phyloP scores from a whole-genome alignment of 768 basidiomycete genomes.

The Hypholoma fasciculare region DNA sequence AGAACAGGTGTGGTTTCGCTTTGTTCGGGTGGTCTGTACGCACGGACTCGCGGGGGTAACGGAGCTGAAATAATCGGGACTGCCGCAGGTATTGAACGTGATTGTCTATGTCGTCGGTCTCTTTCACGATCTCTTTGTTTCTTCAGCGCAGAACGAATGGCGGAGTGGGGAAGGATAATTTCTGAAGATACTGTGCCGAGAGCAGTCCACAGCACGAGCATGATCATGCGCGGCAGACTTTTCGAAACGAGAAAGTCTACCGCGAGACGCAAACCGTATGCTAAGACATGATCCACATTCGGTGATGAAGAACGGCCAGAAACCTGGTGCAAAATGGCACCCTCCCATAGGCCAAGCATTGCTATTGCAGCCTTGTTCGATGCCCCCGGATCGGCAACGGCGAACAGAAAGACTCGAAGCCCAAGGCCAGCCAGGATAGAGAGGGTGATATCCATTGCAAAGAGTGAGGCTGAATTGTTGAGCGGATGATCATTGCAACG shows the following conservation, averaged over 20 bases:
- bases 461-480: slow-evolving; percentile 11
- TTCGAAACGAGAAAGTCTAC: slow-evolving; percentile 42
- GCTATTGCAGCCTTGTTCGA: slow-evolving; percentile 29
- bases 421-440: slow-evolving; percentile 42
- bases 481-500: slow-evolving; percentile 23
- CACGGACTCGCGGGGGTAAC: slow-evolving; percentile 30
- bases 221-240: slow-evolving; percentile 28
- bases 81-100: slow-evolving; percentile 17
- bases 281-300: slow-evolving; percentile 38
- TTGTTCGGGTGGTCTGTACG: slow-evolving; percentile 24
- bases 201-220: slow-evolving; percentile 38
- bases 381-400: slow-evolving; percentile 22
- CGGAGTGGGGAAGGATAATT: slow-evolving; percentile 26
- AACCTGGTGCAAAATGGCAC: slow-evolving; percentile 40
- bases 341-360: slow-evolving; percentile 45
- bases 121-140: slow-evolving; percentile 22
- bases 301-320: slow-evolving; percentile 27
- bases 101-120: slow-evolving; percentile 27
- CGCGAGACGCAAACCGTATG: slow-evolving; percentile 41
- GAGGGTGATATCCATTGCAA: slow-evolving; percentile 42
- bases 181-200: slow-evolving; percentile 36
- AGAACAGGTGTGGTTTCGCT: slow-evolving; percentile 14
- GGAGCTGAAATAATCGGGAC: slow-evolving; percentile 22
- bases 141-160: slow-evolving; percentile 21
- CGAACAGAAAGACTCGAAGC: slow-evolving; percentile 36